These are phyloP conservation scores for Stephanodiscus minutulus DNA, from an alignment of 108 stramenopile species.

Conservation along the genomic window DNA sequence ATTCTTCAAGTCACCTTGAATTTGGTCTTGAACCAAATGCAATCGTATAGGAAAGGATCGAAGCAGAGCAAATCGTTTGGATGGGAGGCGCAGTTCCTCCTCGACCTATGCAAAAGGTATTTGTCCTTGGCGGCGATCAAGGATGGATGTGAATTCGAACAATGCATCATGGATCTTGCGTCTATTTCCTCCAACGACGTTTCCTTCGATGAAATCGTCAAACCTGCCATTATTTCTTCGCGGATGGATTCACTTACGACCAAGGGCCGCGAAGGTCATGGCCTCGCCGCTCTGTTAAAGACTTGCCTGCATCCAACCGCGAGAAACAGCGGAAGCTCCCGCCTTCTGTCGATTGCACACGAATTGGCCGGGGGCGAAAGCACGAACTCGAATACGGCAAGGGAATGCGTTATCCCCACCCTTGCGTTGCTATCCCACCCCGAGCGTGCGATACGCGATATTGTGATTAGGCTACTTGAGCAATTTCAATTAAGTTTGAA, in stretches of 20 bases:
- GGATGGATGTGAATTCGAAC: slow-evolving; percentile 15
- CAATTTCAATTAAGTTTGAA: slow-evolving; percentile 24
- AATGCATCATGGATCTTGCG: slow-evolving; percentile 22
- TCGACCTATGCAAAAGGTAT: slow-evolving; percentile 12
- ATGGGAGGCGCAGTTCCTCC: slow-evolving; percentile 29
- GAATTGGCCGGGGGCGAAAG: slow-evolving; percentile 23
- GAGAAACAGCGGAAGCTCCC: slow-evolving; percentile 25
- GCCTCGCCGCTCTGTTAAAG: slow-evolving; percentile 24
- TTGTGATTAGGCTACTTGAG: slow-evolving; percentile 49
- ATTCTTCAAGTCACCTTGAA: slow-evolving; percentile 10
- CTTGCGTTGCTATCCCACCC: slow-evolving; percentile 53
- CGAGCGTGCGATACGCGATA: slow-evolving; percentile 47
- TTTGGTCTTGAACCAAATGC: slow-evolving; percentile 37
- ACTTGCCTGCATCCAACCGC: slow-evolving; percentile 37
- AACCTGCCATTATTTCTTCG: slow-evolving; percentile 35
- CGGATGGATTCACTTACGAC: slow-evolving; percentile 7
- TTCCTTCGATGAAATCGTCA: slow-evolving; percentile 30
- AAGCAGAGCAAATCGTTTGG: slow-evolving; percentile 26
- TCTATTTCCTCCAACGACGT: slow-evolving; percentile 18
- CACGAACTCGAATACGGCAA: slow-evolving; percentile 11
- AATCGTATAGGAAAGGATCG: slow-evolving; percentile 35
- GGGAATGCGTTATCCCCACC: slow-evolving; percentile 46
- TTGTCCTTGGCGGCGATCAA: slow-evolving; percentile 9
- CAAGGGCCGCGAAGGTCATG: not conserved
- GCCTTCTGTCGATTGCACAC: slow-evolving; percentile 43